These are phyloP conservation scores for Suillus spraguei DNA, from an alignment of 768 basidiomycete species.

Conservation along the genomic window DNA sequence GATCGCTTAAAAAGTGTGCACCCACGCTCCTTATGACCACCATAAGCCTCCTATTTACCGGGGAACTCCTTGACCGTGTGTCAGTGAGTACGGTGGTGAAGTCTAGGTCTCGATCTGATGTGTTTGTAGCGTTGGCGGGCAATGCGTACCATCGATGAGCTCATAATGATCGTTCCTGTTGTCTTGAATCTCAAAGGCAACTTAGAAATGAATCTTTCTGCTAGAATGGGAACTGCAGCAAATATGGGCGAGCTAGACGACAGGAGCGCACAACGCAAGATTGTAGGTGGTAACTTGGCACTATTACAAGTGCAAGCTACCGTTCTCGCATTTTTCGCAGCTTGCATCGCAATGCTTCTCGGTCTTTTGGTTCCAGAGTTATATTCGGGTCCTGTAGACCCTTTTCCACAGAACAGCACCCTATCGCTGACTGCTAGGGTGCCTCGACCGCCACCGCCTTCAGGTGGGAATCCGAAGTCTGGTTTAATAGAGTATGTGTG, in stretches of 20 bases:
- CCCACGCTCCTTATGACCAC: constrained; percentile 87
- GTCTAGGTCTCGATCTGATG: constrained; percentile 7
- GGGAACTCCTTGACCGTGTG: constrained; percentile 85
- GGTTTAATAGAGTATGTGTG: constrained; percentile 41
- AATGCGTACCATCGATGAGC: constrained; percentile 88
- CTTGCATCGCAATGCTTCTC: constrained; percentile 72
- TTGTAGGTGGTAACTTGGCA: constrained; percentile 81
- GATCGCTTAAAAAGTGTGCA: constrained; percentile 58
- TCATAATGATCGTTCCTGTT: constrained; percentile 96
- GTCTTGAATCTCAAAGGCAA: constrained; percentile 97
- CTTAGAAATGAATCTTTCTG: constrained; percentile 97
- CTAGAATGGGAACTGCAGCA: constrained; percentile 91
- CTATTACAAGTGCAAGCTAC: constrained; percentile 94
- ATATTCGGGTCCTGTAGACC: constrained; percentile 16
- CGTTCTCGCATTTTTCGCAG: constrained; percentile 85
- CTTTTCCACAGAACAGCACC: constrained; percentile 16
- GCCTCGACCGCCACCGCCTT: constrained; percentile 26
- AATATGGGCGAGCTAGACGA: constrained; percentile 93
- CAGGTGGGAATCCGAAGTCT: constrained; percentile 35
- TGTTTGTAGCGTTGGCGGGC: constrained; percentile 76
- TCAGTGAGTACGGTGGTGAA: constrained; percentile 54
- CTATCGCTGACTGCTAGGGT: constrained; percentile 20
- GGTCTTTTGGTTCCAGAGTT: constrained; percentile 58
- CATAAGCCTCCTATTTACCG: constrained; percentile 85
- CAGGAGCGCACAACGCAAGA: constrained; percentile 54